These are phyloP conservation scores for Rhizoclosmatium globosum DNA, from an alignment of 192 early-diverging fungal genomes.

Conservation along the genomic window DNA sequence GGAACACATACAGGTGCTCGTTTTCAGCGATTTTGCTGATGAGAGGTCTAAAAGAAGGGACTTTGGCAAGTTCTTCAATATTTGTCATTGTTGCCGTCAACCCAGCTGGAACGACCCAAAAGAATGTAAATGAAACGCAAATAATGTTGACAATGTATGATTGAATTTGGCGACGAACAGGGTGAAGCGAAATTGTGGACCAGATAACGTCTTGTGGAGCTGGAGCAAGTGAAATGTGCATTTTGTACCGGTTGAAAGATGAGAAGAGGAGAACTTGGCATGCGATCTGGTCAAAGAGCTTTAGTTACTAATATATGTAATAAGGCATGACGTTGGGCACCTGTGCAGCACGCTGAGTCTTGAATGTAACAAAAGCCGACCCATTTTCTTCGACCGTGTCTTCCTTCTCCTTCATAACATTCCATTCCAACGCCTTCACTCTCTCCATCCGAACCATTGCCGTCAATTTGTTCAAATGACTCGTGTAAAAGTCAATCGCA, in stretches of 20 bases:
- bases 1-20: constrained; percentile 33
- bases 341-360: constrained; percentile 47
- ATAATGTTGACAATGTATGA: constrained; percentile 31
- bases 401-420: constrained; percentile 20
- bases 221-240: constrained; percentile 50
- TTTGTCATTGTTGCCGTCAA: constrained; percentile 45
- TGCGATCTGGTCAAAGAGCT: constrained; percentile 46
- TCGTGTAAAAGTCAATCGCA: constrained; percentile 49
- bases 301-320: too few species aligned
- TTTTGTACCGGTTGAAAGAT: constrained; percentile 41
- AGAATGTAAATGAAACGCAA: constrained; percentile 40
- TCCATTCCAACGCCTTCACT: constrained; percentile 16
- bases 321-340: too few species aligned
- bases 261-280: constrained; percentile 47
- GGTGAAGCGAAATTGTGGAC: constrained; percentile 44
- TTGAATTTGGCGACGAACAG: constrained; percentile 41
- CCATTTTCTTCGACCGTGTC: constrained; percentile 29
- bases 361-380: constrained; percentile 62
- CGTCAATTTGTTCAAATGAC: constrained; percentile 44
- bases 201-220: constrained; percentile 56
- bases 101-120: constrained; percentile 54
- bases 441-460: constrained; percentile 43
- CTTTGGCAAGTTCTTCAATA: constrained; percentile 41
- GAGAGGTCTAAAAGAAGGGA: constrained; percentile 27
- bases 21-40: constrained; percentile 29